Conservation (phyloP, 2,329 filamentous ascomycete genomes). For the Monosporascus sp. region DNA sequence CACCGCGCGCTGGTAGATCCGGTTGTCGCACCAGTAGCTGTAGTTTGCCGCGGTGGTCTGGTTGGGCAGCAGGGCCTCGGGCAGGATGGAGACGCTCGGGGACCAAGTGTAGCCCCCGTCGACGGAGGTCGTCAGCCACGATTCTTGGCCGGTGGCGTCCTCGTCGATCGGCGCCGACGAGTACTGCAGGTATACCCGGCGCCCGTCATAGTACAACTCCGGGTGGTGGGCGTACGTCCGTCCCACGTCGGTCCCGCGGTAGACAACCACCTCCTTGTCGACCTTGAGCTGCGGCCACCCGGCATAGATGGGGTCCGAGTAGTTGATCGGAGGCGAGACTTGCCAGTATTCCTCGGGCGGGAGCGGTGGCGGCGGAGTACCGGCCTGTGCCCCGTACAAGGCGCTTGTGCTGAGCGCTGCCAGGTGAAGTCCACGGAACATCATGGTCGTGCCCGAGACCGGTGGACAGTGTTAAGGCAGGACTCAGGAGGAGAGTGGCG, state of each 20-base stretch:
- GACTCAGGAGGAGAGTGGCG: background rate
- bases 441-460: background rate
- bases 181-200: conserved; percentile 14
- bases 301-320: conserved; percentile 16
- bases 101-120: conserved; percentile 17
- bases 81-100: conserved; percentile 10
- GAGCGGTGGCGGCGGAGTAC: background rate
- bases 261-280: conserved; percentile 14
- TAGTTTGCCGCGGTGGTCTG: conserved; percentile 17
- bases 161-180: conserved; percentile 21
- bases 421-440: background rate
- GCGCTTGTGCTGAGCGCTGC: background rate
- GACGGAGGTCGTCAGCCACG: conserved; percentile 15
- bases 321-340: conserved; percentile 15
- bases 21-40: conserved; percentile 18
- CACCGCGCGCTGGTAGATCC: conserved; percentile 16
- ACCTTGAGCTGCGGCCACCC: conserved; percentile 19
- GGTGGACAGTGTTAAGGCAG: background rate
- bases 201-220: conserved; percentile 13
- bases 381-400: background rate
- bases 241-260: conserved; percentile 14
- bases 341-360: conserved; percentile 6
- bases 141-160: conserved; percentile 21
- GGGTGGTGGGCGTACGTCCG: conserved; percentile 22
- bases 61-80: conserved; percentile 19